These are phyloP conservation scores for Blastocrithidia nonstop DNA, from an alignment of 208 protist species.

Conservation along the genomic window DNA sequence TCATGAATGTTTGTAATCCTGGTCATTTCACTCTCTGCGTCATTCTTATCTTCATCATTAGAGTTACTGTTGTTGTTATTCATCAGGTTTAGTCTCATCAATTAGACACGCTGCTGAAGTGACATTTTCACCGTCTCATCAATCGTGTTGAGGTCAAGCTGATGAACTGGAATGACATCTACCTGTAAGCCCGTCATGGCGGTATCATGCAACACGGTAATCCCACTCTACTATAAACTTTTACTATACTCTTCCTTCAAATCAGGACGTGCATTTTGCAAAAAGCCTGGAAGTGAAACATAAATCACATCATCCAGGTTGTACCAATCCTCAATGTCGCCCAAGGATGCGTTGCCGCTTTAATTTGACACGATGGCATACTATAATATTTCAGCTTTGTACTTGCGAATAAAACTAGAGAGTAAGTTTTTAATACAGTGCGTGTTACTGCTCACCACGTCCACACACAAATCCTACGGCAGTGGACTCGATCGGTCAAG, in stretches of 20 bases:
- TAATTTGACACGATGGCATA: slow-evolving; percentile 11
- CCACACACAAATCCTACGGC: slow-evolving; percentile 57
- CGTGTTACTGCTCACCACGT: slow-evolving; percentile 84
- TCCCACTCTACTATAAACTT: slow-evolving; percentile 42
- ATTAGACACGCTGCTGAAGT: slow-evolving; percentile 11
- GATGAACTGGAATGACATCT: slow-evolving; percentile 61
- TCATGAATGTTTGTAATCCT: too few relatives aligned
- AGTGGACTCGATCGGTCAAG: slow-evolving; percentile 29
- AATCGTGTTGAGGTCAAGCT: slow-evolving; percentile 40
- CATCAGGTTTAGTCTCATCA: not conserved
- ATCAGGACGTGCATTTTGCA: slow-evolving; percentile 40
- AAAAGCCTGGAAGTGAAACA: slow-evolving; percentile 22
- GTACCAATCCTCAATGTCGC: slow-evolving; percentile 35
- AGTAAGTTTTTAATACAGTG: slow-evolving; percentile 85
- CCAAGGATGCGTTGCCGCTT: slow-evolving; percentile 23
- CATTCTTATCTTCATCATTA: slow-evolving; percentile 3
- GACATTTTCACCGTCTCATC: slow-evolving; percentile 33
- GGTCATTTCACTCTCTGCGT: too few relatives aligned
- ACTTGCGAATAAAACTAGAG: slow-evolving; percentile 59
- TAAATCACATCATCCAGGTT: slow-evolving; percentile 68
- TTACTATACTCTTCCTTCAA: slow-evolving; percentile 52
- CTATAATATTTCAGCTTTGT: slow-evolving; percentile 34
- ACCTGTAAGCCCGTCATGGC: slow-evolving; percentile 80
- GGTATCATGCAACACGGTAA: slow-evolving; percentile 62
- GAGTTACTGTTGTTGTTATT: slow-evolving; percentile 1